phyloP scores from a whole-genome alignment of 2,329 filamentous ascomycete species.

The Stachybotrys chartarum region DNA sequence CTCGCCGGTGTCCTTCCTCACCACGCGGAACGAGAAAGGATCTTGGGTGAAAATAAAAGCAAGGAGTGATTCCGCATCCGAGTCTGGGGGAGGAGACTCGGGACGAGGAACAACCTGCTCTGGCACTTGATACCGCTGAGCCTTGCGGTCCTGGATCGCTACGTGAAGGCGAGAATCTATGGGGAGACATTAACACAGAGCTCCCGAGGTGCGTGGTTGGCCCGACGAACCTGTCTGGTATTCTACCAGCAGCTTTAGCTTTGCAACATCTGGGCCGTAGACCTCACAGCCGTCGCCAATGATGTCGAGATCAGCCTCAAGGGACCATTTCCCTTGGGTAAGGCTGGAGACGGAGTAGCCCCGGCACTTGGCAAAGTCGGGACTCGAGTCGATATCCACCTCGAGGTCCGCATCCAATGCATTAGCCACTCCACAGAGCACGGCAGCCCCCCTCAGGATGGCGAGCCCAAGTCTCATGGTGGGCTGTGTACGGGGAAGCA shows the following conservation, averaged over 20 bases:
- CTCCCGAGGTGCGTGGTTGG: background rate
- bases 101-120: slow-evolving; percentile 57
- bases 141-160: slow-evolving; percentile 58
- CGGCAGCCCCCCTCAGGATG: background rate
- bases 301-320: background rate
- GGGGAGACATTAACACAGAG: background rate
- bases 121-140: slow-evolving; percentile 64
- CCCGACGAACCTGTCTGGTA: slow-evolving; percentile 20
- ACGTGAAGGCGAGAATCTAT: slow-evolving; percentile 52
- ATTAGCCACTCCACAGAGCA: background rate
- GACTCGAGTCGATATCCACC: background rate
- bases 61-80: slow-evolving; percentile 28
- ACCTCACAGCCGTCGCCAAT: background rate
- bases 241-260: slow-evolving; percentile 19
- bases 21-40: slow-evolving; percentile 59
- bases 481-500: background rate
- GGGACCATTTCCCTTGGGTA: background rate
- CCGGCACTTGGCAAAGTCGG: background rate
- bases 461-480: background rate
- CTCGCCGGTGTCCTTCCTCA: slow-evolving; percentile 21
- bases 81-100: slow-evolving; percentile 26
- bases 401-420: slow-evolving; percentile 6
- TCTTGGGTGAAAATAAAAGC: slow-evolving; percentile 14
- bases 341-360: background rate
- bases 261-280: background rate